phyloP scores from a whole-genome alignment of 306 rosid genomes.

The Lathyrus aphaca region DNA sequence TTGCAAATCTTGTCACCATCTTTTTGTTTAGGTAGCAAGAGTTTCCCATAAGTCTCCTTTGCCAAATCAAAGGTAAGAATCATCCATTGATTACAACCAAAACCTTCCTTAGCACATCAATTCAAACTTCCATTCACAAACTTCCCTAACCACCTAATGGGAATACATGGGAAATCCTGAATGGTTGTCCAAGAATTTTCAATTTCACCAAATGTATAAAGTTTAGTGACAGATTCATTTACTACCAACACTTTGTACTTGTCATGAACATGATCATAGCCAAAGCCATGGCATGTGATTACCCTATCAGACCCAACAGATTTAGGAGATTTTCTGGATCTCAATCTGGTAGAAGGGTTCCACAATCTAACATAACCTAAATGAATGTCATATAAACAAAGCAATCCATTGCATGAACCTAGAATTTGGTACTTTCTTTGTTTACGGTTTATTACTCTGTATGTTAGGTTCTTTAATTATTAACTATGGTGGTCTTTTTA shows the following conservation, averaged over 20 bases:
- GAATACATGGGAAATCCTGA: background rate
- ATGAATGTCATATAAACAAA: background rate
- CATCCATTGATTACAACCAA: background rate
- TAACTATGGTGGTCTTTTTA: no score
- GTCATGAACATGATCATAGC: no score
- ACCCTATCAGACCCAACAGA: background rate
- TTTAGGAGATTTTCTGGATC: background rate
- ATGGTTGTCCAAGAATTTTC: background rate
- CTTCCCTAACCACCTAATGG: background rate
- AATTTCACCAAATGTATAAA: no score
- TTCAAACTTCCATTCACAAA: slow-evolving; percentile 30
- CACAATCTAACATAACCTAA: slow-evolving; percentile 1
- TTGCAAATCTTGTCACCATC: background rate
- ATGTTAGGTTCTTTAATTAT: no score
- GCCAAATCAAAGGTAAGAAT: slow-evolving; percentile 23
- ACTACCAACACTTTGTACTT: no score
- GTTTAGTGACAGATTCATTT: no score
- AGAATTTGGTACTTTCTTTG: background rate
- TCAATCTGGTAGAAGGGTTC: slow-evolving; percentile 27
- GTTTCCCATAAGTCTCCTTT: slow-evolving; percentile 15
- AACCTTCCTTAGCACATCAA: background rate
- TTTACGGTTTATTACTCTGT: no score
- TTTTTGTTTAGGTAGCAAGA: background rate
- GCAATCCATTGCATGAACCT: slow-evolving; percentile 37
- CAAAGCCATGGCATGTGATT: background rate